Evolutionary conservation across 2,329 filamentous ascomycete genomes (phyloP), one percentile per base, ranked within the genome.

Genomic region (Ramichloridium luteum): DNA sequence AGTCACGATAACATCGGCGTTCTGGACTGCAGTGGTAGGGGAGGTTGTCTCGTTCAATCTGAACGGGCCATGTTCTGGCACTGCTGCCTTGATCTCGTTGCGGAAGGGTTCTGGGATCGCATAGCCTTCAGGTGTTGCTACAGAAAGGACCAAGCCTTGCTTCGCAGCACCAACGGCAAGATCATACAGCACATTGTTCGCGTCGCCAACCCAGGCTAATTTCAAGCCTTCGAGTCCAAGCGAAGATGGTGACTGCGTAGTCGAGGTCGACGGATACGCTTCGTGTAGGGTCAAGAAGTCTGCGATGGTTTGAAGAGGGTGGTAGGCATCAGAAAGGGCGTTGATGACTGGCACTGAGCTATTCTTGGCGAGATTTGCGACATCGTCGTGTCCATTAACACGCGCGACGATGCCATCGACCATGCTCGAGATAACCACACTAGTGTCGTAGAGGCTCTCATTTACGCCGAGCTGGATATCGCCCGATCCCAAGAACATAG

Each of bases 381-480:
- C 61, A 32, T 68, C 61, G 10, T 55, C 58, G 42, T 71, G 68
- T 5, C 60, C 64, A 31, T 67, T 63, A 11, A 71, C 64, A 22
- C 67, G 66, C 23, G 68, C 68, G 25, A 61, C 57, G 26, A 62
- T 60, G 40, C 55, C 58, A 35, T 62, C 54, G 3, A 61, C 53
- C 61, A 70, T 60, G 57, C 82, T 92, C n/a, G 85, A 93, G 45
- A 98, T 84, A 40, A 98, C 84, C 25, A 80, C 70, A 0, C 83
- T 78, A 4, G 86, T 94, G 58, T 98, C 90, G 54, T 83, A 80
- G n/a, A 96, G 68, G 4, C 82, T 86, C 60, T 98, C 90, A 50
- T 98, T 98, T 42, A 86, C 90, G 31, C 90, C 90, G 13, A 98
- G 68, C 58, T 98, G 90, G 40, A 98, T 98, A 54, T 98, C 90